These are phyloP conservation scores for Penicillium psychrosexuale DNA, from an alignment of 2,329 filamentous ascomycete genomes.

Conservation along the genomic window DNA sequence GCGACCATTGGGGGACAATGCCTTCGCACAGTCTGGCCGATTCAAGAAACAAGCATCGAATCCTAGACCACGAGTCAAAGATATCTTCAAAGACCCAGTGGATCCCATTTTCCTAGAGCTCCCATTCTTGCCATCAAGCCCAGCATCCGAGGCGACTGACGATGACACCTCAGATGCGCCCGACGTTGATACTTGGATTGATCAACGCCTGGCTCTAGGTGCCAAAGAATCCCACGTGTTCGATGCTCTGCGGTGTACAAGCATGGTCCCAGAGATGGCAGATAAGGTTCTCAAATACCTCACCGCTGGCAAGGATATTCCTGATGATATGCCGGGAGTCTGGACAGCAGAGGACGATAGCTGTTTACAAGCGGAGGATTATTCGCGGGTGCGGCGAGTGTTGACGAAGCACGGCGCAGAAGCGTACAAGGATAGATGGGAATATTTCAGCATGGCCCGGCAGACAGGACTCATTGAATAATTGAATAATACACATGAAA, in stretches of 20 bases:
- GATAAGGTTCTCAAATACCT: slow-evolving; percentile 36
- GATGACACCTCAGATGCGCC: slow-evolving; percentile 14
- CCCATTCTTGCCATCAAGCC: slow-evolving; percentile 29
- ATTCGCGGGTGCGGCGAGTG: slow-evolving; percentile 33
- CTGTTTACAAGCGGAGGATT: slow-evolving; percentile 34
- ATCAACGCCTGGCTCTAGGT: slow-evolving; percentile 31
- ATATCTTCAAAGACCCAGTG: slow-evolving; percentile 9
- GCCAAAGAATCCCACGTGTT: slow-evolving; percentile 31
- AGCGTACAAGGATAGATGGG: slow-evolving; percentile 34
- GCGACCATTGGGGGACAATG: slow-evolving; percentile 5
- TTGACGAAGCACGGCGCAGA: slow-evolving; percentile 46
- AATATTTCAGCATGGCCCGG: slow-evolving; percentile 35
- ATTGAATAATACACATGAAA: slow-evolving; percentile 5
- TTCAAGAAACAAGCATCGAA: slow-evolving; percentile 2
- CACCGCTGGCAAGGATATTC: slow-evolving; percentile 34
- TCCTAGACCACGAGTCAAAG: background rate
- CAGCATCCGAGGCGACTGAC: slow-evolving; percentile 19
- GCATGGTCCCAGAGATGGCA: slow-evolving; percentile 40
- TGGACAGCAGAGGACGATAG: slow-evolving; percentile 50
- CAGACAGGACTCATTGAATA: slow-evolving; percentile 17
- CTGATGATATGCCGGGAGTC: slow-evolving; percentile 42
- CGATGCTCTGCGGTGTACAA: slow-evolving; percentile 39
- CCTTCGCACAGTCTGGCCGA: slow-evolving; percentile 1
- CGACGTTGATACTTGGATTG: slow-evolving; percentile 42
- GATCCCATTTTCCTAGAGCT: slow-evolving; percentile 29